These are phyloP conservation scores for Trichaptum fuscoviolaceum DNA, from an alignment of 768 basidiomycete genomes.

Conservation along the genomic window DNA sequence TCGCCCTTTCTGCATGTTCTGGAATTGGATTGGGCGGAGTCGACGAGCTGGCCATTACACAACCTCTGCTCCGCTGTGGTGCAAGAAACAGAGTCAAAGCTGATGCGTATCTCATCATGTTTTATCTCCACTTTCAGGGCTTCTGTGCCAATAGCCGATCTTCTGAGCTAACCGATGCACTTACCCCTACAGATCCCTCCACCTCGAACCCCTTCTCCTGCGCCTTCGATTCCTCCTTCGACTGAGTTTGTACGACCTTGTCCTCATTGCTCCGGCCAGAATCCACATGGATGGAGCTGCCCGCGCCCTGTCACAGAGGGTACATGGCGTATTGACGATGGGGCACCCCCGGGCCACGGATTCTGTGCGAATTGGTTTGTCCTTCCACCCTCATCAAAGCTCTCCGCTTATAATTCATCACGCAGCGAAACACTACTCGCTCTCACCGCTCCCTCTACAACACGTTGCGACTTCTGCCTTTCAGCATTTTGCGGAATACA, in stretches of 20 bases:
- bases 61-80: no score
- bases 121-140: not conserved
- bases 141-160: not conserved
- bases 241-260: constrained; percentile 71
- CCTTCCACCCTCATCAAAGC: not conserved
- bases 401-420: constrained; percentile 2
- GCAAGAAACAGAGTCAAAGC: no score
- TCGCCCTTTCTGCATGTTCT: no score
- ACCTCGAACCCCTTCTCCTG: constrained; percentile 71
- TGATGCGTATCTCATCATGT: not conserved
- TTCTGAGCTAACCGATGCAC: not conserved
- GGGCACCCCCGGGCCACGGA: constrained; percentile 71
- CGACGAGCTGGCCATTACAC: no score
- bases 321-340: constrained; percentile 76
- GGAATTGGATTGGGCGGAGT: no score
- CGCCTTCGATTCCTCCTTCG: constrained; percentile 62
- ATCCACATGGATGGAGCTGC: constrained; percentile 75
- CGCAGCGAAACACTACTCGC: constrained; percentile 71
- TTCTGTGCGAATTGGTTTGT: constrained; percentile 78
- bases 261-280: constrained; percentile 67
- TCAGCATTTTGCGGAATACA: constrained; percentile 80
- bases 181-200: constrained; percentile 52
- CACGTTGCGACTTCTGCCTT: constrained; percentile 79
- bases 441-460: constrained; percentile 66
- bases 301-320: constrained; percentile 71